Conservation (phyloP, 1,284 basidiomycete genomes). For the Fomitiporia mediterranea region DNA sequence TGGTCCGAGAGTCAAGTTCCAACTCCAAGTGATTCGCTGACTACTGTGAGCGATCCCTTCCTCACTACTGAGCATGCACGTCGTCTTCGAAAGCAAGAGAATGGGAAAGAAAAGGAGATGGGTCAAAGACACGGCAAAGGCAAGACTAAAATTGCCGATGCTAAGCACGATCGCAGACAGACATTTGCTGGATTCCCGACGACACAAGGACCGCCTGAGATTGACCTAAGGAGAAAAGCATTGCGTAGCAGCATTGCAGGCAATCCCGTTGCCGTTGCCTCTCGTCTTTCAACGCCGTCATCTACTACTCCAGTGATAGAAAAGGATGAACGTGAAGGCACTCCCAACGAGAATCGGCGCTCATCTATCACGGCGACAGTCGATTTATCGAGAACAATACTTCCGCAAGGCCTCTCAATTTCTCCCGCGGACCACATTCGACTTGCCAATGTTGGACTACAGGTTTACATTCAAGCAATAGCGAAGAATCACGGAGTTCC, state of each 20-base stretch:
- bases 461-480: constrained; percentile 15
- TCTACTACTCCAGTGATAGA: neutral
- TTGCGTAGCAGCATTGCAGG: constrained; percentile 3
- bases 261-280: neutral
- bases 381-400: constrained; percentile 6
- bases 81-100: constrained; percentile 1
- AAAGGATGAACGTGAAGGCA: neutral
- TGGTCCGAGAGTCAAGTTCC: neutral
- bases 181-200: constrained; percentile 18
- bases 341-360: neutral
- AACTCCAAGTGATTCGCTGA: neutral
- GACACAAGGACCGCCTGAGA: constrained; percentile 4
- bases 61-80: neutral
- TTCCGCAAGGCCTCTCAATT: constrained; percentile 6
- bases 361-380: constrained; percentile 12
- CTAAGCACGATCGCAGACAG: constrained; percentile 5
- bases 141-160: neutral
- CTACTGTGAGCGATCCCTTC: constrained; percentile 10
- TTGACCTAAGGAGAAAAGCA: constrained; percentile 9
- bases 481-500: constrained; percentile 17
- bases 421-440: constrained; percentile 8
- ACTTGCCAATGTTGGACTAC: constrained; percentile 11
- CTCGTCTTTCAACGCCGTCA: neutral
- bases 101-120: constrained; percentile 6
- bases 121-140: neutral